Conservation (phyloP, 2,329 filamentous ascomycete genomes). For the Claviceps paspali region DNA sequence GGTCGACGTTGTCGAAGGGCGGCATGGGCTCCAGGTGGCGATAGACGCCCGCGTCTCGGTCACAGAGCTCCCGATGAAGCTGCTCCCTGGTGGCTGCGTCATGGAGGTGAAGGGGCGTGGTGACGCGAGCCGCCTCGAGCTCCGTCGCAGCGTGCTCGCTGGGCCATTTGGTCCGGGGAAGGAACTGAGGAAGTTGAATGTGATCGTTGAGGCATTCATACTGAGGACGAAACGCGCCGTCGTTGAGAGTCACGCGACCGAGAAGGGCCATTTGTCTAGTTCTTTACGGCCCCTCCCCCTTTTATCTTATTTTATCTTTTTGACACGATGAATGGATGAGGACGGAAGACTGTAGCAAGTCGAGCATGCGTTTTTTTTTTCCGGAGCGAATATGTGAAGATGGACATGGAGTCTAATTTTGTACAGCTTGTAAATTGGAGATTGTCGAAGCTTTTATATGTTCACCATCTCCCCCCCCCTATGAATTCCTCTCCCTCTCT, state of each 20-base stretch:
- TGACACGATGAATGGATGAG: too few relatives aligned
- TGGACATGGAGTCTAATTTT: too few relatives aligned
- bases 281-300: neutral
- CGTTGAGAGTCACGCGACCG: conserved; percentile 3
- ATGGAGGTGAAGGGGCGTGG: conserved; percentile 1
- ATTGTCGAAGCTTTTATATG: too few relatives aligned
- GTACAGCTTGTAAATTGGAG: too few relatives aligned
- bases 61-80: neutral
- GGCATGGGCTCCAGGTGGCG: conserved; percentile 8
- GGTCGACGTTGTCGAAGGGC: conserved; percentile 6
- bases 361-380: too few relatives aligned
- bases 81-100: neutral
- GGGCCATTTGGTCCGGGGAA: conserved; percentile 8
- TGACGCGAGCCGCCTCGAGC: neutral
- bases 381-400: too few relatives aligned
- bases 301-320: neutral
- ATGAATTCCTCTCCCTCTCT: too few relatives aligned
- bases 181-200: conserved; percentile 9
- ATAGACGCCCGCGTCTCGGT: conserved; percentile 1
- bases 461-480: too few relatives aligned
- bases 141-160: neutral
- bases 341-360: too few relatives aligned
- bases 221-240: neutral
- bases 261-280: conserved; percentile 1
- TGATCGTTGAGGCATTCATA: conserved; percentile 5